These are phyloP conservation scores for Picea glauca DNA, from an alignment of 75 land plant species.

Conservation along the genomic window DNA sequence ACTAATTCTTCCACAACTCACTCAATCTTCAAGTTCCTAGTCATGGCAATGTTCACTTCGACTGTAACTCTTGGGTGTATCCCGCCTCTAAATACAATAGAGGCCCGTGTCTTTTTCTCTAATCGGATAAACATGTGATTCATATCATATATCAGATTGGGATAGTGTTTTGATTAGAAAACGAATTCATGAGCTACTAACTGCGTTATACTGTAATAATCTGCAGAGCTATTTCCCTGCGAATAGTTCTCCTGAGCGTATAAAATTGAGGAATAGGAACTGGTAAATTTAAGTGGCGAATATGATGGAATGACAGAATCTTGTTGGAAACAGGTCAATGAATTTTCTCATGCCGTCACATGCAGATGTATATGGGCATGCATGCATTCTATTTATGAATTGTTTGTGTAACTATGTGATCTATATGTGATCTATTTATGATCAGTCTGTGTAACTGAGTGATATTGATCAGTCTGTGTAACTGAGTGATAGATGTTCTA, in stretches of 20 bases:
- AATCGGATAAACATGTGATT: too few species aligned
- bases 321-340: too few species aligned
- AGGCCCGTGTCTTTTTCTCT: conserved; percentile 70
- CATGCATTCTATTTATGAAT: too few species aligned
- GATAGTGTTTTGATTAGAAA: not conserved
- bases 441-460: too few species aligned
- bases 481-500: too few species aligned
- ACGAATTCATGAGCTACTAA: not conserved
- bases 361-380: too few species aligned
- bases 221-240: conserved; percentile 40
- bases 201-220: not conserved
- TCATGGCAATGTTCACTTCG: too few species aligned
- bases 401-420: too few species aligned
- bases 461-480: too few species aligned
- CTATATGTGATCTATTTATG: too few species aligned
- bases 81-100: not conserved
- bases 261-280: conserved; percentile 28
- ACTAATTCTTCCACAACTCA: conserved; percentile 21
- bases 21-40: not conserved
- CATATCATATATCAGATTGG: not conserved
- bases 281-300: conserved; percentile 26
- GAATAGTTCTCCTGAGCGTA: conserved; percentile 28
- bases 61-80: too few species aligned
- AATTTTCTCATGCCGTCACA: too few species aligned
- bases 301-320: conserved; percentile 15